Base-by-base conservation (phyloP, 129 eudicot genomes). In the Logfia minima region DNA sequence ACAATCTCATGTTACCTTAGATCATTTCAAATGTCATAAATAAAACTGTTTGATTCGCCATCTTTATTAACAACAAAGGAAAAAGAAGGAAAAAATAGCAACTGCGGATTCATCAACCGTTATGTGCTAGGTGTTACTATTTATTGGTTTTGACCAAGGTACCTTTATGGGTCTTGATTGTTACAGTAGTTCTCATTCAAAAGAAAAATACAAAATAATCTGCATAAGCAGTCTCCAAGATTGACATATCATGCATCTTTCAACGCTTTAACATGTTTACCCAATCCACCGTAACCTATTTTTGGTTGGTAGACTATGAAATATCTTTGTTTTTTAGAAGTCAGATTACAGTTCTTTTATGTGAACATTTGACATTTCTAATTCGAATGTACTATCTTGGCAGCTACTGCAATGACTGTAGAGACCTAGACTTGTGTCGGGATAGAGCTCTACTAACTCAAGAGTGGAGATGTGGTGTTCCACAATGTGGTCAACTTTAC, bases 361-460 rank as follows among this genome's bases (percentile, higher is more conserved):
- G 2, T 63, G 48, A 66, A 66, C 28, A 0, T 18, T 53, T 72
- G 16, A 24, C 0, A 18, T 71, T 45, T 43, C 22, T 45, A 62
- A 62, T 18, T 65, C n/a, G 8, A 37, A 9, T 55, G 2, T 45
- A 18, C 74, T 41, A 17, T 79, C 70, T 84, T 65, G 32, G 61
- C 96, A 95, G 99, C 75, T 91, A 89, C 76, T 95, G 99, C 94
- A 91, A 88, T 18, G 96, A 89, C 81, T 90, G 96, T 81, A 87
- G 96, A 85, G 99, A 95, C 82, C 86, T 95, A 56, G 96, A 95
- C 71, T 84, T 95, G 72, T 79, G 96, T 52, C 82, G 88, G 43
- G 97, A 94, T 79, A 81, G 86, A 66, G 79, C 85, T 6, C 78
- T 95, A 67, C 61, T 84, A 28, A 85, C 88, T 75, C 94, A 89